phyloP scores from a whole-genome alignment of 768 basidiomycete genomes.

The Psilocybe cubensis region DNA sequence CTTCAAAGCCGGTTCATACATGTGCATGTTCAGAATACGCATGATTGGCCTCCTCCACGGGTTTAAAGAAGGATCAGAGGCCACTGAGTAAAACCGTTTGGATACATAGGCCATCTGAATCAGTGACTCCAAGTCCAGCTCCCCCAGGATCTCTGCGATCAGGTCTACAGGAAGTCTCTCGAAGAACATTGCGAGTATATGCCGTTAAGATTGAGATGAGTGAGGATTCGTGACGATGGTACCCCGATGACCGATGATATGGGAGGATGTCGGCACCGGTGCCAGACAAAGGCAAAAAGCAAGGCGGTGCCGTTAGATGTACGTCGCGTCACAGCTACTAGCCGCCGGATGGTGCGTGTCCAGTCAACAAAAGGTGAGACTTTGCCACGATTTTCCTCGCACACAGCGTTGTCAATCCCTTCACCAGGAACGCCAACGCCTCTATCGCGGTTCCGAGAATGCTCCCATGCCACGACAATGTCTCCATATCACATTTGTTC shows the following conservation, averaged over 20 bases:
- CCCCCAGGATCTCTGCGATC: conserved; percentile 69
- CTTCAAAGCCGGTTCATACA: conserved; percentile 54
- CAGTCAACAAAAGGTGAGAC: background rate
- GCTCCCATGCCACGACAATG: background rate
- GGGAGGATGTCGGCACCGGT: conserved; percentile 4
- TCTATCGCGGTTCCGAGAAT: background rate
- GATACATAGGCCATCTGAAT: conserved; percentile 64
- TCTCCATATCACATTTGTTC: background rate
- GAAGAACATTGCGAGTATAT: conserved; percentile 32
- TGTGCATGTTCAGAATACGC: conserved; percentile 48
- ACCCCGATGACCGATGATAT: background rate
- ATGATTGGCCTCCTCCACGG: conserved; percentile 78
- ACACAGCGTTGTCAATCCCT: background rate
- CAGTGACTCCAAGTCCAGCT: conserved; percentile 67
- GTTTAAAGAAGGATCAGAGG: conserved; percentile 68
- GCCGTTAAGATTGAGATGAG: conserved; percentile 8
- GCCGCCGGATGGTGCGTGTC: background rate
- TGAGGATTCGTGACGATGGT: conserved; percentile 3
- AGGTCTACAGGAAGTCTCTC: conserved; percentile 77
- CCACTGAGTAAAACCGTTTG: conserved; percentile 55
- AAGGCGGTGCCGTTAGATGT: conserved; percentile 9
- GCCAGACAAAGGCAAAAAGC: conserved; percentile 3
- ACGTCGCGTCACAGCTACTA: background rate
- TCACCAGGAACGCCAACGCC: background rate
- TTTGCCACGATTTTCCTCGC: background rate